These are phyloP conservation scores for Lecanosticta acicola DNA, from an alignment of 2,329 filamentous ascomycete genomes.

Conservation along the genomic window DNA sequence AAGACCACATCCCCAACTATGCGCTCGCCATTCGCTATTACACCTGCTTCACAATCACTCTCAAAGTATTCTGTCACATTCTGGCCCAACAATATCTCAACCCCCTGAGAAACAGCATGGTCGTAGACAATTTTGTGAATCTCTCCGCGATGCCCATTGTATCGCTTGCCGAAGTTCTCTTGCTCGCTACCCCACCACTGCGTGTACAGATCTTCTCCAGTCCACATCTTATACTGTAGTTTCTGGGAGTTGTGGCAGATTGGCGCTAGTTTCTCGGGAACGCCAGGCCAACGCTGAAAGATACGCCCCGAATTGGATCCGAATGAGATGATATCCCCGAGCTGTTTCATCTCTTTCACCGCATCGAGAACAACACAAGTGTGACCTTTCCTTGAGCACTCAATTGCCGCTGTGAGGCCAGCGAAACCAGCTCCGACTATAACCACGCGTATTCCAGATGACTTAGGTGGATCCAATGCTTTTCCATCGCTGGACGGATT, in stretches of 20 bases:
- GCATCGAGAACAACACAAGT: conserved; percentile 54
- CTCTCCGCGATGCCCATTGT: conserved; percentile 34
- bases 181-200: conserved; percentile 33
- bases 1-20: conserved; percentile 46
- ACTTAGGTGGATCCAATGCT: too few species aligned
- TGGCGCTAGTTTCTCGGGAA: conserved; percentile 30
- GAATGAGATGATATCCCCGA: conserved; percentile 60
- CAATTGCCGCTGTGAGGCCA: conserved; percentile 57
- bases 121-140: conserved; percentile 33
- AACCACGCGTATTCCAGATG: conserved; percentile 50
- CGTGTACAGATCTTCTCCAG: conserved; percentile 28
- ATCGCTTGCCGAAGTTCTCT: conserved; percentile 26
- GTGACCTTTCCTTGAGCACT: conserved; percentile 58
- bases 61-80: conserved; percentile 30
- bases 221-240: conserved; percentile 28
- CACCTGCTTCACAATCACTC: conserved; percentile 23
- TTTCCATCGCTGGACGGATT: too few species aligned
- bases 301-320: conserved; percentile 58
- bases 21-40: conserved; percentile 30
- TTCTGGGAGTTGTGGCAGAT: conserved; percentile 30
- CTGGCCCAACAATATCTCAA: conserved; percentile 31
- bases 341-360: conserved; percentile 50
- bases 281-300: conserved; percentile 52
- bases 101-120: conserved; percentile 28
- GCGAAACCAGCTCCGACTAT: conserved; percentile 54